Evolutionary conservation across 1,139 yeast genomes (phyloP), one percentile per base, ranked within the genome.

Genomic region (Saccharomyces hybrid): DNA sequence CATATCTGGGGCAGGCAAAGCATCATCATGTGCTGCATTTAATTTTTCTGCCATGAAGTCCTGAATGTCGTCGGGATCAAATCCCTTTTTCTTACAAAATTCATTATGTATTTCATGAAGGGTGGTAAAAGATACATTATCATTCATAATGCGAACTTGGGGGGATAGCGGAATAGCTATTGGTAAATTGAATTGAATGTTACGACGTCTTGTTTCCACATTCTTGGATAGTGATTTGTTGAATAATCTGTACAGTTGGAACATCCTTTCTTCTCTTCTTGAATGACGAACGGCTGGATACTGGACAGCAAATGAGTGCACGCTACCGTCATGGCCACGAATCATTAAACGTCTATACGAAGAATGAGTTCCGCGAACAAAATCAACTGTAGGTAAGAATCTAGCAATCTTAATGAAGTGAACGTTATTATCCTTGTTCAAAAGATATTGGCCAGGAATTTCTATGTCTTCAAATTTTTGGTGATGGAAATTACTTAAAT

Each of bases 261-360:
- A 87, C 56, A 93, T 85, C 51, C 96, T 80, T 67, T 95, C 99
- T 69, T 95, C 99, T 55, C 99, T 83, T 66, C 99, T 86, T 64
- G 96, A 89, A 65, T 93, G 97, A 63, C 99, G 83, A 9, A 96
- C 97, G 14, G 99, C 96, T 4, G 99, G 99, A 71, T 88, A 91
- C 73, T 95, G 99, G 14, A 95, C 95, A 0, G 96, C 95, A 76
- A 93, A 95, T 48, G 93, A 83, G 70, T 93, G 96, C 56, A 86
- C 72, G 59, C 90, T 83, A 60, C 98, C 99, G 69, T 93, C 97
- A 64, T 88, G 88, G 7, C 98, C 99, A 53, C 97, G 81, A 52
- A 95, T 88, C 56, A 89, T 86, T 60, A 95, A 76, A 49, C 97
- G 80, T 68, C 93, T 87, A 71, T 88, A 89, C 63, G 98, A 91